Evolutionary conservation across 495 filamentous ascomycete species (phyloP).

Genomic region (Trichoderma asperelloides): DNA sequence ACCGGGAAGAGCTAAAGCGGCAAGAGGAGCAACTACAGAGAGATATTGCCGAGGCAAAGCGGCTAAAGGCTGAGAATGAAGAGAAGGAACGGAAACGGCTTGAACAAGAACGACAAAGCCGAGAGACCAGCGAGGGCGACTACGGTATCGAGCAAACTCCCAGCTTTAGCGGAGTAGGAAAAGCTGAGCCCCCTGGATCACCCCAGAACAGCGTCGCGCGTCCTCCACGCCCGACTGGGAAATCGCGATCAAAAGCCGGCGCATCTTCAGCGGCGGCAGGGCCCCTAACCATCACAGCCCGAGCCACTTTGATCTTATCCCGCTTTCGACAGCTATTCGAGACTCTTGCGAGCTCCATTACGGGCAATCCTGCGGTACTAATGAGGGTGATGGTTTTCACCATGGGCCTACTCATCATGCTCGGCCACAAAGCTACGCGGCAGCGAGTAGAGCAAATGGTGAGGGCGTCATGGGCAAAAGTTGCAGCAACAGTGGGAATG

Average conservation of each 20-base stretch:
- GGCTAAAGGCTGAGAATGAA: conserved; percentile 43
- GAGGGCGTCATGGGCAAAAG: conserved; percentile 68
- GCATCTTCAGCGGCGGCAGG: conserved; percentile 19
- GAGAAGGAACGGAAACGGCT: conserved; percentile 37
- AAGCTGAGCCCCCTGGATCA: conserved; percentile 23
- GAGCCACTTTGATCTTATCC: conserved; percentile 38
- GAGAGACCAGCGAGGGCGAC: conserved; percentile 33
- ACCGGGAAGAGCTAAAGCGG: conserved; percentile 54
- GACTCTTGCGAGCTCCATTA: conserved; percentile 52
- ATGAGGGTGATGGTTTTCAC: conserved; percentile 72
- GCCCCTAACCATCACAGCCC: conserved; percentile 16
- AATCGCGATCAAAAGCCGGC: conserved; percentile 6
- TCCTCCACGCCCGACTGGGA: conserved; percentile 11
- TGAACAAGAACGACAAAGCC: conserved; percentile 35
- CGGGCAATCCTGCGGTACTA: conserved; percentile 63
- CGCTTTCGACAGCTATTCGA: conserved; percentile 55
- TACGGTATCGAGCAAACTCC: conserved; percentile 42
- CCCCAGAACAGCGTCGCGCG: conserved; percentile 1
- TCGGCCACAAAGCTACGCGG: conserved; percentile 64
- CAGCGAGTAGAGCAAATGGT: conserved; percentile 63
- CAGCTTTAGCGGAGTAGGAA: conserved; percentile 26
- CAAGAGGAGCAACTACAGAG: conserved; percentile 49
- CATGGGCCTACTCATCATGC: conserved; percentile 66
- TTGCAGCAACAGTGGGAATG: conserved; percentile 83
- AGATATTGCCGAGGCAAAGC: conserved; percentile 51